Conservation (phyloP, 495 filamentous ascomycete genomes). For the Neurospora sp. region DNA sequence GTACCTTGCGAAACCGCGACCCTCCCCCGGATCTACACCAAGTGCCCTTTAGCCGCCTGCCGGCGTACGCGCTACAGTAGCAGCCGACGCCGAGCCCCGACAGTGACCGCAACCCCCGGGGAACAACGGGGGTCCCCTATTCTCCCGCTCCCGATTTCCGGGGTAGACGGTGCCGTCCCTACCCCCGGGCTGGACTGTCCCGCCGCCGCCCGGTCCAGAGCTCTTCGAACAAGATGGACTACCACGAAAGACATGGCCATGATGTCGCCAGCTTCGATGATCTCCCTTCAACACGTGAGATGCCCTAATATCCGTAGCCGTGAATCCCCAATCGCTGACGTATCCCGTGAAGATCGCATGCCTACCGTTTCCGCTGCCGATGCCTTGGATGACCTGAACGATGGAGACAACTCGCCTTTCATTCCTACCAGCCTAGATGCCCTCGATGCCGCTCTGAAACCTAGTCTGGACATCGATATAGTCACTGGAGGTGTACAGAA, state of each 20-base stretch:
- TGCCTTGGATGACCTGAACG: constrained; percentile 56
- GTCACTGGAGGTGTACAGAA: constrained; percentile 49
- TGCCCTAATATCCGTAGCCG: not conserved
- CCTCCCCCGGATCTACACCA: not conserved
- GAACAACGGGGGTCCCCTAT: not conserved
- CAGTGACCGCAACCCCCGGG: not conserved
- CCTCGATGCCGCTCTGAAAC: constrained; percentile 41
- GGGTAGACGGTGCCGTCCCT: not conserved
- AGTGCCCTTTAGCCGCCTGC: not conserved
- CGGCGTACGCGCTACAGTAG: not conserved
- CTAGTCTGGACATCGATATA: constrained; percentile 8
- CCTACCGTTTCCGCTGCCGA: constrained; percentile 84
- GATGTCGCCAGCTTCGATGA: constrained; percentile 37
- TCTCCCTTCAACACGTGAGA: constrained; percentile 27
- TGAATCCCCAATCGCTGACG: constrained; percentile 3
- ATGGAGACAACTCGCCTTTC: constrained; percentile 28
- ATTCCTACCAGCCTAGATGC: constrained; percentile 56
- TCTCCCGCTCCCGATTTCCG: not conserved
- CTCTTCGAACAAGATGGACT: constrained; percentile 21
- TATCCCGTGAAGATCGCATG: constrained; percentile 52
- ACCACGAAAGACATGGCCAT: constrained; percentile 34
- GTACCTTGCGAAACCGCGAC: not conserved
- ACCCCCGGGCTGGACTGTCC: not conserved
- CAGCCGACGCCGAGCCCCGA: not conserved
- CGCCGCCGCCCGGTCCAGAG: not conserved